These are phyloP conservation scores for Acrodontium crateriforme DNA, from an alignment of 2,329 filamentous ascomycete genomes.

Conservation along the genomic window DNA sequence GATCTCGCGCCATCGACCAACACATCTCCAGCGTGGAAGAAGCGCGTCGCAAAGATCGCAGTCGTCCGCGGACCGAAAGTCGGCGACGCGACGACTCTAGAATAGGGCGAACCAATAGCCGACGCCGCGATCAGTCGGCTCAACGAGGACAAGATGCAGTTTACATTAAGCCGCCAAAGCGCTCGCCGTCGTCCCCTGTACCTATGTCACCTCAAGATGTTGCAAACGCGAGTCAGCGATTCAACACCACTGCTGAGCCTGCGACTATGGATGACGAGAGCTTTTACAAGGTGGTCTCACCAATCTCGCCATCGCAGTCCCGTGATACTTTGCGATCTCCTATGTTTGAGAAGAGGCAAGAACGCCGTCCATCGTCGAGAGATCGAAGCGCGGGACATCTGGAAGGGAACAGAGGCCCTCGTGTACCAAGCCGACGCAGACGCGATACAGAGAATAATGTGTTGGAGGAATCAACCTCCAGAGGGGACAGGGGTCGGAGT, in stretches of 20 bases:
- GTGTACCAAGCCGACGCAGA: not conserved
- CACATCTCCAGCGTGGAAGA: slow-evolving; percentile 79
- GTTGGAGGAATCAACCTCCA: too few relatives aligned
- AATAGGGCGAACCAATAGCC: slow-evolving; percentile 30
- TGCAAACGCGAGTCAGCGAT: slow-evolving; percentile 28
- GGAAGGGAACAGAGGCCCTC: not conserved
- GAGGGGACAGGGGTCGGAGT: slow-evolving; percentile 39
- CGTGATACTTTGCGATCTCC: slow-evolving; percentile 6
- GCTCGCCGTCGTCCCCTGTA: slow-evolving; percentile 80
- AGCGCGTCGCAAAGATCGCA: slow-evolving; percentile 39
- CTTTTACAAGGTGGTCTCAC: slow-evolving; percentile 31
- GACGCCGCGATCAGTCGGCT: slow-evolving; percentile 39
- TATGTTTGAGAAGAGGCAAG: slow-evolving; percentile 1
- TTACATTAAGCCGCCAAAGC: slow-evolving; percentile 62
- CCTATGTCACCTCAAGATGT: slow-evolving; percentile 87
- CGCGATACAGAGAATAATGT: not conserved
- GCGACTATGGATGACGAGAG: slow-evolving; percentile 36
- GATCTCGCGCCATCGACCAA: slow-evolving; percentile 60
- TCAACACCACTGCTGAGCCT: slow-evolving; percentile 28
- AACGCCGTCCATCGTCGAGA: not conserved
- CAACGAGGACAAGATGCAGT: slow-evolving; percentile 54
- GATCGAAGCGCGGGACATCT: not conserved
- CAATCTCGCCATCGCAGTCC: slow-evolving; percentile 21
- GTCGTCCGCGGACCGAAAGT: slow-evolving; percentile 32
- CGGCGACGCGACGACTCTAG: too few relatives aligned